phyloP scores from a whole-genome alignment of 768 basidiomycete species.

The Cantharellus anzutake region DNA sequence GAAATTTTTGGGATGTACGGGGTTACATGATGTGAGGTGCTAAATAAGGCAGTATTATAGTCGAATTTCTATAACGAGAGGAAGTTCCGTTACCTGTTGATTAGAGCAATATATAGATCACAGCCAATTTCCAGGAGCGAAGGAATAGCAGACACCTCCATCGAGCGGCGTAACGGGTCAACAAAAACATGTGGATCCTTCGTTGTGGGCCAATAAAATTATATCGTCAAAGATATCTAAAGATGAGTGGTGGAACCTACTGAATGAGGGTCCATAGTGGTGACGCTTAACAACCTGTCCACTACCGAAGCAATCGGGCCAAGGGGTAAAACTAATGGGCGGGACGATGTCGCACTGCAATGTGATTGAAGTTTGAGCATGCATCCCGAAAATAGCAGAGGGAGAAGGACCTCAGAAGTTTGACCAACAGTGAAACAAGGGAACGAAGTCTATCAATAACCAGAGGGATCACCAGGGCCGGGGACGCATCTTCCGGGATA shows the following conservation, averaged over 20 bases:
- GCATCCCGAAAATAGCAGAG: neutral
- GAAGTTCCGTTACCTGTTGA: conserved; percentile 23
- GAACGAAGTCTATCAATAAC: conserved; percentile 43
- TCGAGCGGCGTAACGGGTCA: conserved; percentile 30
- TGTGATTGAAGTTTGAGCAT: neutral
- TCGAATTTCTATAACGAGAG: neutral
- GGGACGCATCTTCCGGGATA: neutral
- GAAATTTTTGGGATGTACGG: conserved; percentile 37
- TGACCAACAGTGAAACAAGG: conserved; percentile 29
- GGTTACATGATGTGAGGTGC: conserved; percentile 33
- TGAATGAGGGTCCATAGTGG: too few relatives aligned
- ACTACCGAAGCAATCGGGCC: too few relatives aligned
- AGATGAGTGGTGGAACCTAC: too few relatives aligned
- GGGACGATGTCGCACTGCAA: neutral
- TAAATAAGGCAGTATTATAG: conserved; percentile 14
- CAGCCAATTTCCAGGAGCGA: conserved; percentile 35
- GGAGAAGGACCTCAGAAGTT: conserved; percentile 32
- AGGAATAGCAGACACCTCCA: conserved; percentile 36
- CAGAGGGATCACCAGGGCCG: conserved; percentile 19
- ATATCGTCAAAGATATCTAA: too few relatives aligned
- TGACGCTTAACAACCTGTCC: too few relatives aligned
- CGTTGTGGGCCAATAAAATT: conserved; percentile 6
- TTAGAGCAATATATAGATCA: conserved; percentile 28
- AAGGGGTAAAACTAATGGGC: too few relatives aligned
- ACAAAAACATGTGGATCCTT: conserved; percentile 28